Conservation (phyloP, 2,329 filamentous ascomycete species). For the Epichloe brachyelytri region DNA sequence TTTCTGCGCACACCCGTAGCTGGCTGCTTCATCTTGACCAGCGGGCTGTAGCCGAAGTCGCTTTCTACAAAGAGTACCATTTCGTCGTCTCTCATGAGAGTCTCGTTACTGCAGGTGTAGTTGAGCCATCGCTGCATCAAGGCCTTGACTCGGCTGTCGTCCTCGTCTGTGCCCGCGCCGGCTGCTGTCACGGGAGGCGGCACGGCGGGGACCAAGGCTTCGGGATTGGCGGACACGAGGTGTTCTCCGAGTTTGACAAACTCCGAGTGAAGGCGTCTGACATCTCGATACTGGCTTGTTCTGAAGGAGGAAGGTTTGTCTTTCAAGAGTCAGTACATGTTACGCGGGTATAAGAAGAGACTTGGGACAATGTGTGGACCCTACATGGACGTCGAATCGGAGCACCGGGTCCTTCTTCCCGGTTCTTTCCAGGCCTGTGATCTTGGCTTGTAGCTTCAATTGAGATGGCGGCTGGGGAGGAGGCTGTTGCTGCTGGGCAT, state of each 20-base stretch:
- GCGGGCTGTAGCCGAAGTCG: constrained; percentile 94
- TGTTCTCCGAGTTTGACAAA: constrained; percentile 95
- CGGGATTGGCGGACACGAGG: constrained; percentile 92
- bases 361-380: constrained; percentile 3
- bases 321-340: constrained; percentile 23
- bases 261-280: constrained; percentile 87
- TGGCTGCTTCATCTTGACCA: constrained; percentile 90
- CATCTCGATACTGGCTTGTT: constrained; percentile 95
- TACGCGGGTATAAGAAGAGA: not conserved
- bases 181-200: constrained; percentile 91
- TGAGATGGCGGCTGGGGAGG: constrained; percentile 50
- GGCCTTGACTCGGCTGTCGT: constrained; percentile 78
- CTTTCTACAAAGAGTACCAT: constrained; percentile 98
- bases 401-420: constrained; percentile 93
- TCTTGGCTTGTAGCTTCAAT: constrained; percentile 85
- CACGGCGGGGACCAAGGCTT: constrained; percentile 85
- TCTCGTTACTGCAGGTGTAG: constrained; percentile 80
- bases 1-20: constrained; percentile 91
- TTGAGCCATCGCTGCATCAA: constrained; percentile 93
- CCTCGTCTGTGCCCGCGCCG: constrained; percentile 90
- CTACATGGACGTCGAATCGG: constrained; percentile 90
- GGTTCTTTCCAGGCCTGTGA: constrained; percentile 82
- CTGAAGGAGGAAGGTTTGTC: constrained; percentile 98
- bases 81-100: constrained; percentile 89
- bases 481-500: constrained; percentile 33